Evolutionary conservation across 2,329 filamentous ascomycete genomes (phyloP).

Genomic region (Daldinia sp.): DNA sequence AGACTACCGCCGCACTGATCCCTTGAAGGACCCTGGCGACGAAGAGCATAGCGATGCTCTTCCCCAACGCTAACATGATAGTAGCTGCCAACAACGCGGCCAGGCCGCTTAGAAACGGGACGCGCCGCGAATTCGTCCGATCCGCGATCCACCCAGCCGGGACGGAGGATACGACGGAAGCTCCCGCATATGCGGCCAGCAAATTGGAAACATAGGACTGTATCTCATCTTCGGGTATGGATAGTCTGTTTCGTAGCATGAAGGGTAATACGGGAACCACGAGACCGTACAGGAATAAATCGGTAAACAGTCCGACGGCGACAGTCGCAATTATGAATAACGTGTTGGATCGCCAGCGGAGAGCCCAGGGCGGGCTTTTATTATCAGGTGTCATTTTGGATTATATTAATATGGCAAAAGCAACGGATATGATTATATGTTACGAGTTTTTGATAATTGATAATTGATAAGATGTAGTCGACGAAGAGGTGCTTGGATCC

Average conservation of each 20-base stretch:
- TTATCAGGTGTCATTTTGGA: not conserved
- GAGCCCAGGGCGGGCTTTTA: conserved; percentile 40
- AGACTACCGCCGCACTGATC: conserved; percentile 68
- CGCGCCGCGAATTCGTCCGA: conserved; percentile 51
- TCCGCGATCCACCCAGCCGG: conserved; percentile 68
- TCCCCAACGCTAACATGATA: not conserved
- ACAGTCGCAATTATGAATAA: conserved; percentile 70
- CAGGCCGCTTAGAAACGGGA: conserved; percentile 64
- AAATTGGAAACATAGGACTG: conserved; percentile 66
- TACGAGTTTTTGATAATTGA: too few relatives aligned
- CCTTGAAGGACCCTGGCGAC: conserved; percentile 69
- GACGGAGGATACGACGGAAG: conserved; percentile 63
- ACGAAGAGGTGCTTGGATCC: not conserved
- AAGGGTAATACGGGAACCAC: conserved; percentile 70
- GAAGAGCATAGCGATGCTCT: conserved; percentile 53
- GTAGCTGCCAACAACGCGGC: not conserved
- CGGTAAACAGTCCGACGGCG: conserved; percentile 66
- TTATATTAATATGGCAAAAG: not conserved
- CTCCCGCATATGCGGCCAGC: conserved; percentile 66
- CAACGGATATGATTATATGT: not conserved
- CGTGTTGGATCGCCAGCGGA: conserved; percentile 67
- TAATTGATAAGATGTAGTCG: not conserved
- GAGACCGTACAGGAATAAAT: conserved; percentile 70
- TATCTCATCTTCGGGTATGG: conserved; percentile 60
- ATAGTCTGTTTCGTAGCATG: conserved; percentile 64